Evolutionary conservation across 2,329 filamentous ascomycete genomes (phyloP), one percentile per base, ranked within the genome.

Genomic region (Penicillium sp.): DNA sequence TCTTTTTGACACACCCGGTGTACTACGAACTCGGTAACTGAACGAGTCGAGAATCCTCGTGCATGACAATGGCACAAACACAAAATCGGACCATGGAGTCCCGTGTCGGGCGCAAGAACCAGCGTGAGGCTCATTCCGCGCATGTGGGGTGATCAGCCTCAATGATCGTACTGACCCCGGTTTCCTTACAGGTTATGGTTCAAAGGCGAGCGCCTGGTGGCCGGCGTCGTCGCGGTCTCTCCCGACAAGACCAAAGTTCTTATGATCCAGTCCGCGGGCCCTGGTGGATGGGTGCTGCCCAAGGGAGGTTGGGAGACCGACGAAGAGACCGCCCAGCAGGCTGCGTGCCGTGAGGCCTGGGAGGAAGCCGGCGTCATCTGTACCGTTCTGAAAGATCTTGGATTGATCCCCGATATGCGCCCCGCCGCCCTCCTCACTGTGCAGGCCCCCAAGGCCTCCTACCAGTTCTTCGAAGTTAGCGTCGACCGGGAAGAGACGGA

Each of bases 291-390:
- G 93, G 93, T 98, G 35, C 78, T 98, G 49, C 93, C 93, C 50
- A 98, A 98, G 69, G 93, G 93, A 65, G 93, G 93, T 50, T 98
- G 93, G 90, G 93, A 98, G 70, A 85, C 83, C 27, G 93, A 98
- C 70, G 93, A 98, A 73, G 81, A 84, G 52, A 93, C 87, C 54
- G 82, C 86, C 52, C 81, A 91, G 67, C 87, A 93, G 47, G 93
- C 93, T 46, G 82, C 82, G 71, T 85, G 76, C 76, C 77, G 93
- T 58, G 93, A 98, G 71, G 93, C 93, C 51, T 97, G 93, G 93
- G 93, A 97, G 74, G 93, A 97, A 74, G 93, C 90, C 34, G 93
- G 93, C 62, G 94, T 97, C 63, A 77, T 86, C 61, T 87, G 91
- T 69, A 85, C 81, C 49, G 84, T 96, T 68, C 84, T 86, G 60